Evolutionary conservation across 139 green algal species (phyloP).

Genomic region (Asterochloris erici): DNA sequence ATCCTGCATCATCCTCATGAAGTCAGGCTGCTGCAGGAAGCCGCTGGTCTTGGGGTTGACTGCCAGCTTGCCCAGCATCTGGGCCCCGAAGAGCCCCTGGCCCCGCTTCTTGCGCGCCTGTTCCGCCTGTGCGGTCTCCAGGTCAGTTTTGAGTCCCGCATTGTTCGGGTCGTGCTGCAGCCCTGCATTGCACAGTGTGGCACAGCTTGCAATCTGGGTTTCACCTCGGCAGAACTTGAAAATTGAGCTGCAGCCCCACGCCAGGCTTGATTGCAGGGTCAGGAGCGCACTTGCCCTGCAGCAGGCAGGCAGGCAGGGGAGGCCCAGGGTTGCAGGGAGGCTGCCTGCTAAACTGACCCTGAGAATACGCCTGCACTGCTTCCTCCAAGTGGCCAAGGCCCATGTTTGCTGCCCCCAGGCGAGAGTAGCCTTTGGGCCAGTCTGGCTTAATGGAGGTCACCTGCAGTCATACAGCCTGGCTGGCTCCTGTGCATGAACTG

Average conservation of each 20-base stretch:
- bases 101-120: neutral
- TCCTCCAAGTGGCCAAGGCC: conserved; percentile 69
- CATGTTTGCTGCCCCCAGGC: conserved; percentile 79
- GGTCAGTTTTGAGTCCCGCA: conserved; percentile 53
- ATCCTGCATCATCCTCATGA: conserved; percentile 80
- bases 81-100: conserved; percentile 44
- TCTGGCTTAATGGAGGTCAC: conserved; percentile 82
- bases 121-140: conserved; percentile 54
- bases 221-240: neutral
- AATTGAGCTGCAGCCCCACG: too few species aligned
- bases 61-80: conserved; percentile 80
- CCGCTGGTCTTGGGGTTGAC: conserved; percentile 72
- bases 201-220: neutral
- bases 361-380: conserved; percentile 71
- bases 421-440: conserved; percentile 93
- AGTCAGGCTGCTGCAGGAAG: conserved; percentile 85
- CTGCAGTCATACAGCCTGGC: conserved; percentile 1
- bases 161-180: conserved; percentile 78
- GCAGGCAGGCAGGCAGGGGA: too few species aligned
- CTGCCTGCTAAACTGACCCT: conserved; percentile 11
- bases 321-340: neutral
- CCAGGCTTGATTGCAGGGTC: too few species aligned
- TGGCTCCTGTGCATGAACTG: neutral
- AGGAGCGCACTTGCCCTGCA: too few species aligned
- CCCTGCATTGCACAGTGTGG: conserved; percentile 37